Evolutionary conservation across 2,329 filamentous ascomycete genomes (phyloP), one percentile per base, ranked within the genome.

Genomic region (Mollisia scopiformis): DNA sequence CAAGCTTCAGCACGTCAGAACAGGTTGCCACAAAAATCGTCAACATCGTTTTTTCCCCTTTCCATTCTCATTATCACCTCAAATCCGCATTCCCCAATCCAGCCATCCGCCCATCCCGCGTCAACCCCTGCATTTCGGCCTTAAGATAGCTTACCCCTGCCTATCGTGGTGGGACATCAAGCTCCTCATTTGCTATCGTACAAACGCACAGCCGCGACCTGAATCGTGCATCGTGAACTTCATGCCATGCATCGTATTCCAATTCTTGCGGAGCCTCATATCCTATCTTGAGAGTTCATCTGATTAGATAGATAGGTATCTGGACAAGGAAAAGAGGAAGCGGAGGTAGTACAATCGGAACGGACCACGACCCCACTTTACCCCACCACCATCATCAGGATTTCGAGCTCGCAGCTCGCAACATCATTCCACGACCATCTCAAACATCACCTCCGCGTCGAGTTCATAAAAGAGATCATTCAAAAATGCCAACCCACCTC

Each of bases 61-160:
- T 35, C 8, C 31, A 35, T 3, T 5, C 7, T 10, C 11, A 2
- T n/a, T 3, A 4, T 10, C 3, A 41, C n/a, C n/a, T n/a, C n/a
- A 6, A 19, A 43, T 21, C 7, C 43, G 43, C 43, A 47, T 47
- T 47, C 21, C 43, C 23, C 43, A 10, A 28, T 47, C 43, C 13
- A 47, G 43, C 7, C 43, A 14, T 28, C 43, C 43, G 43, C 16
- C 33, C 41, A 27, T 25, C 23, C 23, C 19, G 50, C 16, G 10
- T 49, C 30, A 56, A 43, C 54, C 19, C 33, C 31, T 8, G 13
- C 23, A 8, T 35, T 25, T 52, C 31, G 35, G 35, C 27, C n/a
- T 19, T 52, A 58, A 58, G 56, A 53, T 53, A 53, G 56, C 56
- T 23, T 47, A 47, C 43, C 43, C 43, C 43, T 47, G 43, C 43